Evolutionary conservation across 345 rosid genomes (phyloP), one percentile per base, ranked within the genome.

Genomic region (Citrus maxima): DNA sequence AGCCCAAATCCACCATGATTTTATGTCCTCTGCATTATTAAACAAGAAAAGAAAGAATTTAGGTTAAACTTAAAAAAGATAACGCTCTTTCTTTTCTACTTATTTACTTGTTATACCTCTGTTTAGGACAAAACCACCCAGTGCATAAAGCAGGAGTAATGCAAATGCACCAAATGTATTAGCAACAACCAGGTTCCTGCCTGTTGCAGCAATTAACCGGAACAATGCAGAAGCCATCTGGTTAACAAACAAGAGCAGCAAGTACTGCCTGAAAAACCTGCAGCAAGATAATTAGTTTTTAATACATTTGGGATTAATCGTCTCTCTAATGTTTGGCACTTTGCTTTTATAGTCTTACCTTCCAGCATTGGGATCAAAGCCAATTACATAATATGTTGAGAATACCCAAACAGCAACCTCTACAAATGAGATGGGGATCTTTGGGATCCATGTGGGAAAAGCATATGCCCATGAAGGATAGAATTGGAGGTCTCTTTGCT

Each of bases 401-500:
- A 54, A 54, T 54, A 54, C 58, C 58, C 22, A 54, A 54, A 54
- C 58, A 54, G 58, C 58, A 54, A 54, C 58, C 22, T 54, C 58
- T 54, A 54, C 58, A 54, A 16, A 18, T 54, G 58, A 54, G 58
- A 54, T 54, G 22, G 58, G 58, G 58, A 54, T 54, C 58, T 54
- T 54, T 16, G 22, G 58, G 22, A 54, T 54, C 58, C 58, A 54
- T 54, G 58, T 0, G 58, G 58, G 58, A 54, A 54, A 22, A 54
- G 58, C 58, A 19, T 54, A 54, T 54, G 58, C 22, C 58, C 58
- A 18, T 54, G 58, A 54, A 16, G 58, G 58, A 54, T 54, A 54
- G 58, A 54, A 54, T 18, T 54, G 22, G 58, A 90, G 85, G 67
- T 89, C 95, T 74, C 95, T 86, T 83, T 92, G 95, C 82, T 91